These are phyloP conservation scores for Ustilago sp. DNA, from an alignment of 1,284 basidiomycete genomes.

Conservation along the genomic window DNA sequence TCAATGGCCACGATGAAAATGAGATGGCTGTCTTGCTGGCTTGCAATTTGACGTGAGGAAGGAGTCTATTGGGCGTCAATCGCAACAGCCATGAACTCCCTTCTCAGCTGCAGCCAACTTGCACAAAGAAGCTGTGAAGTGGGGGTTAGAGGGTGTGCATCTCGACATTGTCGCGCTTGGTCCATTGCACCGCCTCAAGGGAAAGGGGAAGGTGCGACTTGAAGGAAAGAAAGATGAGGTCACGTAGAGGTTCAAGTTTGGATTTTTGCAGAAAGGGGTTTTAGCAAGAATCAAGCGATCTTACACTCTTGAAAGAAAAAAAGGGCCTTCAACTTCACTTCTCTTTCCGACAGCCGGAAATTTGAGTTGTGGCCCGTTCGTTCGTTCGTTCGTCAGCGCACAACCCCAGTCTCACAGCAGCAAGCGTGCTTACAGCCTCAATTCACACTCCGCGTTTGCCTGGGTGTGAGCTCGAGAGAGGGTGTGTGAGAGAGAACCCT, in stretches of 20 bases:
- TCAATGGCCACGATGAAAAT: background rate
- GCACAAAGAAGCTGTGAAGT: no score
- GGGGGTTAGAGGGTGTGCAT: no score
- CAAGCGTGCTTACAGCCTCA: slow-evolving; percentile 3
- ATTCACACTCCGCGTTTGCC: slow-evolving; percentile 5
- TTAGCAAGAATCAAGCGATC: background rate
- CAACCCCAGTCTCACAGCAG: background rate
- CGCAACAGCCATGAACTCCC: background rate
- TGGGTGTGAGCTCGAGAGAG: background rate
- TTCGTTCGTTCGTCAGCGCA: slow-evolving; percentile 6
- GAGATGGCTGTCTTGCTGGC: background rate
- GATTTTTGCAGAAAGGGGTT: background rate
- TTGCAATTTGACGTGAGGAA: background rate
- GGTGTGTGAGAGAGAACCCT: background rate
- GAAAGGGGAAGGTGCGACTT: no score
- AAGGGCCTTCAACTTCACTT: background rate
- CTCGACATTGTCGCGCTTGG: background rate
- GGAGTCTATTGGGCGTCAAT: background rate
- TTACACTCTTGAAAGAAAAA: background rate
- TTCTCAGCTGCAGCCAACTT: background rate
- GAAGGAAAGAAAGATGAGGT: background rate
- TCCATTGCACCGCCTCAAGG: slow-evolving; percentile 12
- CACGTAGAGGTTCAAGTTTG: background rate
- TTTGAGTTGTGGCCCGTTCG: slow-evolving; percentile 12
- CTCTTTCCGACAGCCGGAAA: background rate